phyloP scores from a whole-genome alignment of 1,284 basidiomycete species.

The Fistulina hepatica region DNA sequence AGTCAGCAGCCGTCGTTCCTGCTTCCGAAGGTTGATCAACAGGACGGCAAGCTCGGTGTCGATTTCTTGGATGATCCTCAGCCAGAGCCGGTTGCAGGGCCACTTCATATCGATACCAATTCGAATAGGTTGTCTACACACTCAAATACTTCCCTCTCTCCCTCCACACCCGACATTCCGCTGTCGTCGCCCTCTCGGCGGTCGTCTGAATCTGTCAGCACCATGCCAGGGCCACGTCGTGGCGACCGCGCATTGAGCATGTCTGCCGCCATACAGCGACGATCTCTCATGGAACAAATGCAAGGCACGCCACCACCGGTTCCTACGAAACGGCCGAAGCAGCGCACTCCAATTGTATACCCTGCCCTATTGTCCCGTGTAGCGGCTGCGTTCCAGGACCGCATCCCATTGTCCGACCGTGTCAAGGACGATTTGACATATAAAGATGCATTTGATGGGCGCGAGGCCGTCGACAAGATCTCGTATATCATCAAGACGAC shows the following conservation, averaged over 20 bases:
- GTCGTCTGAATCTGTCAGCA: slow-evolving; percentile 46
- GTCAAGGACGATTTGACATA: slow-evolving; percentile 94
- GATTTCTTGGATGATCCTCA: slow-evolving; percentile 1
- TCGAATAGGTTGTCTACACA: slow-evolving; percentile 8
- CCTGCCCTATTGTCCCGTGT: slow-evolving; percentile 92
- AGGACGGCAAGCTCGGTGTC: slow-evolving; percentile 19
- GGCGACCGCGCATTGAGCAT: slow-evolving; percentile 69
- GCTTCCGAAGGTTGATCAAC: slow-evolving; percentile 11
- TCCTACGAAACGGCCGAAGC: slow-evolving; percentile 23
- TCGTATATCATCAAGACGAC: slow-evolving; percentile 97
- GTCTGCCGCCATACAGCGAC: slow-evolving; percentile 44
- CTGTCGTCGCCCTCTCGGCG: slow-evolving; percentile 32
- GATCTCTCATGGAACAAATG: slow-evolving; percentile 24
- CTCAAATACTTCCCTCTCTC: slow-evolving; percentile 20
- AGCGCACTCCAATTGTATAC: slow-evolving; percentile 70
- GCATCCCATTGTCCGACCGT: slow-evolving; percentile 69
- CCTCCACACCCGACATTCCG: slow-evolving; percentile 21
- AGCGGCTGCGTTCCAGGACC: slow-evolving; percentile 84
- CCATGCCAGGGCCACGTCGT: slow-evolving; percentile 38
- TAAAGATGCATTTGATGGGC: slow-evolving; percentile 92
- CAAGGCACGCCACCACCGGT: slow-evolving; percentile 30
- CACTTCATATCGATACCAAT: slow-evolving; percentile 39
- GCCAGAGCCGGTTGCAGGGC: slow-evolving; percentile 4
- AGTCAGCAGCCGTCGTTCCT: slow-evolving; percentile 19
- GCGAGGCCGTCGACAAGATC: slow-evolving; percentile 93